Evolutionary conservation across 495 filamentous ascomycete genomes (phyloP).

Genomic region (Penicillium verhagenii): DNA sequence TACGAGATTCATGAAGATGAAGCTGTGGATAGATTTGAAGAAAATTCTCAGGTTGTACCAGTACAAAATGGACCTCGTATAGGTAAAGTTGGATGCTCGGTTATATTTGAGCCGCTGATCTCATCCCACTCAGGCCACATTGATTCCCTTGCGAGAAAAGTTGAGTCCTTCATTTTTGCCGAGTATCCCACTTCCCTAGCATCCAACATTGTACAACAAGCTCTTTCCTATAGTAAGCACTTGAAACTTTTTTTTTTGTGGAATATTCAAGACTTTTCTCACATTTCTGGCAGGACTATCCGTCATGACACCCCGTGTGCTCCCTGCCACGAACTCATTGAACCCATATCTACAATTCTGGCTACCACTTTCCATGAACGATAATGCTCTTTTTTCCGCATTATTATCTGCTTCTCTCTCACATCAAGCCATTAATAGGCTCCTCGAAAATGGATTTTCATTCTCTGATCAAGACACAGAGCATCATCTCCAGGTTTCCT

Average conservation of each 20-base stretch:
- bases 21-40: too few species aligned
- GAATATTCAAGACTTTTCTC: background rate
- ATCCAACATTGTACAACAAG: background rate
- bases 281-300: background rate
- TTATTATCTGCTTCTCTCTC: background rate
- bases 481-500: background rate
- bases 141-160: background rate
- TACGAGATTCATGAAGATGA: background rate
- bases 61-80: background rate
- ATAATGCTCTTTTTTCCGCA: background rate
- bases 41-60: background rate
- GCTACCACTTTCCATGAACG: background rate
- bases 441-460: background rate
- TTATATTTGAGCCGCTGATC: background rate
- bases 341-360: constrained; percentile 5
- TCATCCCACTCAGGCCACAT: background rate
- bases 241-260: background rate
- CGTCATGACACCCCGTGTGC: constrained; percentile 3
- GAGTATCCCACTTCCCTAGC: background rate
- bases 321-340: background rate
- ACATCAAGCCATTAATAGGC: background rate
- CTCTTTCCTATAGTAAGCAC: background rate
- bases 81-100: too few species aligned
- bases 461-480: background rate
- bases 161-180: background rate